These are phyloP conservation scores for Fraxinus velutina DNA, from an alignment of 305 asterid genomes.

Conservation along the genomic window DNA sequence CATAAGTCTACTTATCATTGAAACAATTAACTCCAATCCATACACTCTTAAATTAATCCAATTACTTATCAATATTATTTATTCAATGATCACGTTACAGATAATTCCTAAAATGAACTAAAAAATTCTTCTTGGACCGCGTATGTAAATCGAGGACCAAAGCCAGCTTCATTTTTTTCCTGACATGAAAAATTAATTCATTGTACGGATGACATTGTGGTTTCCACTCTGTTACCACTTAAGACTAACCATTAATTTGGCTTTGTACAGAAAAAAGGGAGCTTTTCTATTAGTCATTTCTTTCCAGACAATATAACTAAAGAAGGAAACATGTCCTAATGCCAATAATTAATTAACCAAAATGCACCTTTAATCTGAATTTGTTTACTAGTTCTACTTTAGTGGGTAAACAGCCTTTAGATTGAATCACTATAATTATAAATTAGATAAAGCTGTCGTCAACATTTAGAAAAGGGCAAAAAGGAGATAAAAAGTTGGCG, in stretches of 20 bases:
- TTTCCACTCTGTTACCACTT: background rate
- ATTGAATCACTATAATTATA: conserved; percentile 3
- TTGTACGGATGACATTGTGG: background rate
- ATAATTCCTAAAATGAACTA: background rate
- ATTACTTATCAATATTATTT: too few relatives aligned
- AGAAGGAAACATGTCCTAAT: background rate
- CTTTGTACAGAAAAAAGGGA: background rate
- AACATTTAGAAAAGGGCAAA: conserved; percentile 6
- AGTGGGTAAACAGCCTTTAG: conserved; percentile 9
- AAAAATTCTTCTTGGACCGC: background rate
- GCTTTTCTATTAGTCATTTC: background rate
- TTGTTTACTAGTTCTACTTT: background rate
- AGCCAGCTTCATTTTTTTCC: background rate
- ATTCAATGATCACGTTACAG: background rate
- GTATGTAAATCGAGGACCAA: background rate
- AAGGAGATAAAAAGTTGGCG: conserved; percentile 1
- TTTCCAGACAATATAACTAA: background rate
- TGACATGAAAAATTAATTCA: background rate
- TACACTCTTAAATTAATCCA: background rate
- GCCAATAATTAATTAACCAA: background rate
- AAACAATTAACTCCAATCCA: background rate
- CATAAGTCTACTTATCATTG: too few relatives aligned
- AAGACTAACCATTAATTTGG: background rate
- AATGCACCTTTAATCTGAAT: background rate
- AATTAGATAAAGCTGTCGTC: conserved; percentile 24